Base-by-base conservation (phyloP, 1,284 basidiomycete species). In the Inonotus hispidus region DNA sequence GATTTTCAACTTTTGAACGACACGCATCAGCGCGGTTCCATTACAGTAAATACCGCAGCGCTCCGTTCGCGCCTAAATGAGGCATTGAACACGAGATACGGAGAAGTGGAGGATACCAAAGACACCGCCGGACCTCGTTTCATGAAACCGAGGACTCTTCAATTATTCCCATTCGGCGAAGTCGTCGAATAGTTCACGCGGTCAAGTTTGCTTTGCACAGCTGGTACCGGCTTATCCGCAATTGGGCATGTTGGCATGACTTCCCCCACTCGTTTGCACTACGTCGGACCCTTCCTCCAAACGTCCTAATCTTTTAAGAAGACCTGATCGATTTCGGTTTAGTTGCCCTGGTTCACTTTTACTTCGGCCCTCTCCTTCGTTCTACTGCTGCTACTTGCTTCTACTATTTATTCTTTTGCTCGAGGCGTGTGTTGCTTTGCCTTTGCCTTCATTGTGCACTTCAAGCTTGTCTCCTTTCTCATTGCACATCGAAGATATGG, bases 401-500 rank as follows among this genome's bases (percentile, higher is more conserved):
- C 47, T 41, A 25, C 43, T 58, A 58, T 58, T 58, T 58, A 58
- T 58, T 58, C 27, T 52, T 58, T 58, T 25, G 19, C n/a, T 58
- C 25, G 27, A 50, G 43, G 27, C 47, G 41, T n/a, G 41, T 57
- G 16, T 25, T 60, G 53, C 52, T 27, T 54, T 38, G 27, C 37
- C 52, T 27, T 54, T 38, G 27, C 37, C 50, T 45, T 46, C 29
- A 32, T 56, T 61, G 37, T 59, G 50, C 58, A 19, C 37, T 39
- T 56, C 32, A n/a, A 47, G 38, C 53, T 52, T 52, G 41, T 56
- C 43, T 35, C 47, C 49, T 32, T n/a, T 29, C 39, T 47, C 25
- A 29, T 56, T 39, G 37, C 59, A 23, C 29, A 23, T 29, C 21
- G 23, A 27, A 46, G 29, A 63, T 32, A 32, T 63, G 62, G 58